These are phyloP conservation scores for Oryza punctata DNA, from an alignment of 176 grass and related monocot genomes.

Conservation along the genomic window DNA sequence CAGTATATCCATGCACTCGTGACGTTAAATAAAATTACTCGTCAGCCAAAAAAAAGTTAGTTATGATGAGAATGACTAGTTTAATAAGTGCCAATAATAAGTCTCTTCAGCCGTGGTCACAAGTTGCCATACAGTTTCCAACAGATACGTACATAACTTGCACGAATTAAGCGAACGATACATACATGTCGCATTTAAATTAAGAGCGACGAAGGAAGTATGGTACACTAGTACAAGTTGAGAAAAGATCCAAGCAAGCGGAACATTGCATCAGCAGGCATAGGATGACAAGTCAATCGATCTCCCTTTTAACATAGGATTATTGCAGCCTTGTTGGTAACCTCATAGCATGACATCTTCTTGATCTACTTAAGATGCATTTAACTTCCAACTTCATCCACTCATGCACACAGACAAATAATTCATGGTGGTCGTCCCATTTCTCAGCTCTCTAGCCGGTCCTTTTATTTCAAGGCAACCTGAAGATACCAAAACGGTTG, in stretches of 20 bases:
- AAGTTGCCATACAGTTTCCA: not conserved
- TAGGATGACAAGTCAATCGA: conserved; percentile 19
- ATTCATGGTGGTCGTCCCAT: not conserved
- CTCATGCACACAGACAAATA: conserved; percentile 2
- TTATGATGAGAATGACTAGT: not conserved
- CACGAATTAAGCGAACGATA: not conserved
- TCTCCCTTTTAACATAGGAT: conserved; percentile 9
- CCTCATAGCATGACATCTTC: not conserved
- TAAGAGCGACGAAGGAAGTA: not conserved
- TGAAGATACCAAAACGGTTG: not conserved
- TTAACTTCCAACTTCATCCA: not conserved
- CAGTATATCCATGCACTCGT: no score
- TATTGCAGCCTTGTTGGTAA: conserved; percentile 16
- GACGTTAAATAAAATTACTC: not conserved
- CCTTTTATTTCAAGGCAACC: conserved; percentile 33
- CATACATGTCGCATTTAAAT: not conserved
- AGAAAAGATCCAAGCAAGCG: not conserved
- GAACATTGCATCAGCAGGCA: not conserved
- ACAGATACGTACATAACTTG: not conserved
- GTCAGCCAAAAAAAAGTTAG: not conserved
- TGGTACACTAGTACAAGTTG: not conserved
- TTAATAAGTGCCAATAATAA: not conserved
- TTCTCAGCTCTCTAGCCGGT: not conserved
- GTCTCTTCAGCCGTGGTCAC: not conserved
- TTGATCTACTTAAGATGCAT: conserved; percentile 1